Base-by-base conservation (phyloP, 2,329 filamentous ascomycete genomes). In the Fusarium agapanthi region DNA sequence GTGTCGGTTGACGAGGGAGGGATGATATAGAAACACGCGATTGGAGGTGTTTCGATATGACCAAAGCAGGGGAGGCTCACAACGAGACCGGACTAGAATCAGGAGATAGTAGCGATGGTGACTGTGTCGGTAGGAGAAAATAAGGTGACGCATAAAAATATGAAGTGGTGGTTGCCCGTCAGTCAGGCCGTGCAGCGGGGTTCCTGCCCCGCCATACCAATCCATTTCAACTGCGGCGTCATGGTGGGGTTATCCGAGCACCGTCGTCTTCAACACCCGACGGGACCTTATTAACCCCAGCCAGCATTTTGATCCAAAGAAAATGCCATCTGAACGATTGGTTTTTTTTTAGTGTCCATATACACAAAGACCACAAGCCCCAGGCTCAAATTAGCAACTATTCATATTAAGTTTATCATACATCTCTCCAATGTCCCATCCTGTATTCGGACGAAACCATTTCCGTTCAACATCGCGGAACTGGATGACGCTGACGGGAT, bases 101-200 rank as follows among this genome's bases (percentile, higher is more conserved):
- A 72, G 73, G 73, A 67, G 71, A 73, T 59, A 44, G 45, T 30
- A 62, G 35, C 41, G 54, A 60, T 45, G 55, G 67, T 76, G 74
- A 76, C 73, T 76, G 69, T 73, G 55, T 67, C 65, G 69, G 66
- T 69, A 30, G 65, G 64, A 53, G 65, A 58, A 63, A 61, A 64
- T 75, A 56, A 69, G 73, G 74, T 76, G 73, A 76, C 72, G 69
- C 68, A 74, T 71, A 71, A 76, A 76, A 71, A 69, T 68, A 60
- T 73, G 66, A 65, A 56, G 58, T 44, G 62, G 66, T 73, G 65
- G 70, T 71, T 65, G 45, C 44, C 67, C 65, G 53, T 69, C 55
- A 60, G 34, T 40, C 63, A 50, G 50, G n/a, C n/a, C 48, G n/a
- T n/a, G n/a, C 65, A 65, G 73, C 71, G 73, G 74, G 74, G 73